A percentile compares a stretch with the other conserved stretches of the same genome.
These are phyloP conservation scores for Ilyonectria mors-panacis DNA, from an alignment of 2,329 filamentous ascomycete genomes.

Conservation along the genomic window DNA sequence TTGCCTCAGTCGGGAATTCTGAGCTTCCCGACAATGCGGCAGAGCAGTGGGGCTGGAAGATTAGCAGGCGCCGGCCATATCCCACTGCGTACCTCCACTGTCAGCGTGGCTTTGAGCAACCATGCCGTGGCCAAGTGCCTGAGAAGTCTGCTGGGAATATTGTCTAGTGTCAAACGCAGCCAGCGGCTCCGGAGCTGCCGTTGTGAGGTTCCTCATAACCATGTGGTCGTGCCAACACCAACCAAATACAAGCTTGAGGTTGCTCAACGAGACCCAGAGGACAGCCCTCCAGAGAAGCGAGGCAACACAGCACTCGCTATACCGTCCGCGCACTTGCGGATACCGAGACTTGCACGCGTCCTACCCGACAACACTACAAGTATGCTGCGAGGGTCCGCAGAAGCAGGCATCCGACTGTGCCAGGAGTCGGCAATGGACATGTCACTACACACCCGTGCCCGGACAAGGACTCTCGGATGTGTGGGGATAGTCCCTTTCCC, in stretches of 20 bases:
- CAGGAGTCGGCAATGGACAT: constrained; percentile 8
- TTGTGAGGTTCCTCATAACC: background rate
- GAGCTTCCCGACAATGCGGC: constrained; percentile 28
- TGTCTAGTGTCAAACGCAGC: constrained; percentile 3
- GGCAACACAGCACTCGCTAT: background rate
- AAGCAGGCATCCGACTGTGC: constrained; percentile 13
- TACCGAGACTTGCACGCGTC: constrained; percentile 8
- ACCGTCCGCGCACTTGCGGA: background rate
- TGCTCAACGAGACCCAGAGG: constrained; percentile 9
- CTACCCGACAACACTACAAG: constrained; percentile 10
- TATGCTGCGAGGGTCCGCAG: constrained; percentile 16
- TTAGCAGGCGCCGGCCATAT: constrained; percentile 24
- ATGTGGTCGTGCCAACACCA: constrained; percentile 1
- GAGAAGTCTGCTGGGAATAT: background rate
- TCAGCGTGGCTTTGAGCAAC: constrained; percentile 33
- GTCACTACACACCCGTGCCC: background rate
- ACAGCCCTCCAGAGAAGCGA: constrained; percentile 7
- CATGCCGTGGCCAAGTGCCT: constrained; percentile 8
- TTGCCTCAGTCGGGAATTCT: constrained; percentile 14
- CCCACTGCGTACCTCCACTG: constrained; percentile 22
- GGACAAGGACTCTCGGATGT: background rate
- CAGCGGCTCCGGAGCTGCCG: constrained; percentile 5
- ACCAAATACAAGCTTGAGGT: background rate
- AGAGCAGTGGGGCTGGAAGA: constrained; percentile 21
- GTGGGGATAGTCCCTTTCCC: constrained; percentile 10